Evolutionary conservation across 2,329 filamentous ascomycete genomes (phyloP).

Genomic region (Botrytis medusae): DNA sequence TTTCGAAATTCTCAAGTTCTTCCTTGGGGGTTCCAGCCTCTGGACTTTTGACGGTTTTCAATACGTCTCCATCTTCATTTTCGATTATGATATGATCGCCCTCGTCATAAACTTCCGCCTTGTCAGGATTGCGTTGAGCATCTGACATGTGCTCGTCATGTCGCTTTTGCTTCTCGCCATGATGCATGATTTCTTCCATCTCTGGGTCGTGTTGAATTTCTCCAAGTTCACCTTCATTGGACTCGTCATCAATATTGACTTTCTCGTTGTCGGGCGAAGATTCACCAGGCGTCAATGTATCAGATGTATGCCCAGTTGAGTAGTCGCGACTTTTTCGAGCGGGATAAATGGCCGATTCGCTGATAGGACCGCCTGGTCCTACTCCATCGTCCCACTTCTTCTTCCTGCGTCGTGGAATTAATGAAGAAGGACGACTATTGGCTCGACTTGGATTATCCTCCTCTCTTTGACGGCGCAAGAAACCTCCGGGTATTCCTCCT

Average conservation of each 20-base stretch:
- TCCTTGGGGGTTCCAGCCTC: constrained; percentile 28
- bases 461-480: constrained; percentile 80
- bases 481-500: constrained; percentile 69
- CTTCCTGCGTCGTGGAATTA: constrained; percentile 59
- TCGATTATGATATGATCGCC: constrained; percentile 78
- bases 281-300: constrained; percentile 37
- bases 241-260: constrained; percentile 38
- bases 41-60: constrained; percentile 57
- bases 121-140: constrained; percentile 36
- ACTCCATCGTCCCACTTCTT: constrained; percentile 70
- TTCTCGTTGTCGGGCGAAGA: constrained; percentile 34
- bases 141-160: constrained; percentile 36
- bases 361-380: constrained; percentile 83
- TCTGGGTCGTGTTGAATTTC: constrained; percentile 41
- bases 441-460: constrained; percentile 60
- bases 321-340: constrained; percentile 39
- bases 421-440: constrained; percentile 59
- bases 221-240: constrained; percentile 36
- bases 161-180: constrained; percentile 40
- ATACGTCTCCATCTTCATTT: constrained; percentile 81
- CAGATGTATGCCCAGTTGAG: constrained; percentile 35
- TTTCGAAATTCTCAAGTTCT: constrained; percentile 44
- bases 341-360: constrained; percentile 85
- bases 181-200: constrained; percentile 39
- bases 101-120: constrained; percentile 75